A percentile compares a stretch with the other conserved stretches of the same genome.
Evolutionary conservation across 768 basidiomycete genomes (phyloP).

Genomic region (Mycena albidolilacea): DNA sequence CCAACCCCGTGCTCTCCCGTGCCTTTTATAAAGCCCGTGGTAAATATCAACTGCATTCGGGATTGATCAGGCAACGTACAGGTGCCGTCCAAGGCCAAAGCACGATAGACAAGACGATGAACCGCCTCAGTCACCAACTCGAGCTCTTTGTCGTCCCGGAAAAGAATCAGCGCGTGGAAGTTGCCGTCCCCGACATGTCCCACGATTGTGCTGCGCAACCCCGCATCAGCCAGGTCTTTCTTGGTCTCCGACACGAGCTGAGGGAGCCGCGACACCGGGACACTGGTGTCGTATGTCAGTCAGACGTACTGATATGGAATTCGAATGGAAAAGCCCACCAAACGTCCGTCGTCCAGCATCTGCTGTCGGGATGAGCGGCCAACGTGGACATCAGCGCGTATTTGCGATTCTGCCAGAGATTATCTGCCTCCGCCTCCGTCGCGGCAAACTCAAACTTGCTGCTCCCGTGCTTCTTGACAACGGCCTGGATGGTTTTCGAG

Average conservation of each 20-base stretch:
- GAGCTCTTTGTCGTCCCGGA: conserved; percentile 72
- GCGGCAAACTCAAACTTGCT: conserved; percentile 79
- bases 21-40: conserved; percentile 55
- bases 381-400: conserved; percentile 83
- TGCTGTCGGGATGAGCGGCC: conserved; percentile 72
- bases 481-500: conserved; percentile 68
- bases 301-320: not conserved
- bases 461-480: conserved; percentile 80
- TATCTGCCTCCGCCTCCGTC: conserved; percentile 81
- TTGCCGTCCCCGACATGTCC: conserved; percentile 87
- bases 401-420: conserved; percentile 90
- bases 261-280: conserved; percentile 79
- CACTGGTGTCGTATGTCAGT: conserved; percentile 52
- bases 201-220: conserved; percentile 51
- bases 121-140: conserved; percentile 70
- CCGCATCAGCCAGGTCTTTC: conserved; percentile 75
- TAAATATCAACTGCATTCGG: not conserved
- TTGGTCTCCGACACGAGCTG: conserved; percentile 85
- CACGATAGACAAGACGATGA: conserved; percentile 80
- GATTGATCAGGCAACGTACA: conserved; percentile 59
- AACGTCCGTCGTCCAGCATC: conserved; percentile 91
- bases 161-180: conserved; percentile 70
- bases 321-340: conserved; percentile 66
- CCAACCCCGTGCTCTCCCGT: conserved; percentile 93
- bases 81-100: conserved; percentile 81